Base-by-base conservation (phyloP, 768 basidiomycete genomes). In the Mycena albidolilacea region DNA sequence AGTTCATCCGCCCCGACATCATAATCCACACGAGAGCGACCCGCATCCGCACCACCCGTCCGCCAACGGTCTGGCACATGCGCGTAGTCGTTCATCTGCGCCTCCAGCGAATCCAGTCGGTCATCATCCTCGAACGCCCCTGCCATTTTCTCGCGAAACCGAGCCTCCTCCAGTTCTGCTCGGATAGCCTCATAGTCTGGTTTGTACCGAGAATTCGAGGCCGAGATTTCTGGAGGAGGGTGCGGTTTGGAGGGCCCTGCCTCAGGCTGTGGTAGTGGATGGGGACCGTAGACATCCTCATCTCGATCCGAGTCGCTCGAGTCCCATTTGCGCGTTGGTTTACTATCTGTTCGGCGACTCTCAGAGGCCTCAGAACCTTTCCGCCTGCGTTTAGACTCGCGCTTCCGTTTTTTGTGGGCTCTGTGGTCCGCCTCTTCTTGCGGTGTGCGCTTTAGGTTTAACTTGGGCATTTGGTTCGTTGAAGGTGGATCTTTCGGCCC, bases 61-160 rank as follows among this genome's bases (percentile, higher is more conserved):
- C 86, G 81, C 93, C 94, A 95, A 50, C 94, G 87, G 75, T 88
- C 85, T 6, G 95, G 95, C 3, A 96, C 84, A 80, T 94, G 93
- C 2, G 87, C 86, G 79, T 90, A 93, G 58, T 89, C 87, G 74
- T 92, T 94, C 75, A 95, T 83, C 46, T 83, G 86, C 5, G 91
- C 85, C 79, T 93, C 88, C 50, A 95, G 77, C 3, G 85, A 85
- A 71, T 93, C 91, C 41, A 94, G 79, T 52, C 90, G 85, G 70
- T 92, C 91, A 72, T 96, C 94, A 39, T 95, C 93, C 57, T 86
- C 92, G 77, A 93, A 84, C 11, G 92, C 93, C 57, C 87, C 90
- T 76, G 89, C 89, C 85, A 96, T 86, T 83, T 91, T 95, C 76
- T 93, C 91, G 54, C 88, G 85, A 79, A 95, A 97, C 38, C 82